A percentile compares a stretch with the other conserved stretches of the same genome.
phyloP scores from a whole-genome alignment of 2,329 filamentous ascomycete species.

The Monilinia polystroma region DNA sequence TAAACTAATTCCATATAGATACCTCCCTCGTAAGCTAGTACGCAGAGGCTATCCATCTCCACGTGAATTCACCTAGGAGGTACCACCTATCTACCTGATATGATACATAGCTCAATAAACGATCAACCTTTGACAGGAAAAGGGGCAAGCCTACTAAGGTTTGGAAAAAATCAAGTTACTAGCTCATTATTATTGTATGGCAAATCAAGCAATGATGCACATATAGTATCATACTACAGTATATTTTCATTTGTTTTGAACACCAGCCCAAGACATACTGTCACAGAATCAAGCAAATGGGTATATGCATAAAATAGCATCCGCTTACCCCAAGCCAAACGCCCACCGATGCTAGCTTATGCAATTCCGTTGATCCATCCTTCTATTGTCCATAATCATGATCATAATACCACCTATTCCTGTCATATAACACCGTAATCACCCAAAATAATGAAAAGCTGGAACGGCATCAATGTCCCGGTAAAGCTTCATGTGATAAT shows the following conservation, averaged over 20 bases:
- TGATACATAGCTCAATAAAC: too few relatives aligned
- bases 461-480: slow-evolving; percentile 18
- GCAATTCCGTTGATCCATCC: slow-evolving; percentile 2
- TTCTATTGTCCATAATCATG: too few relatives aligned
- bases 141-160: neutral
- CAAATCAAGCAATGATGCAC: neutral
- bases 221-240: neutral
- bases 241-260: neutral
- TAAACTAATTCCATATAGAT: too few relatives aligned
- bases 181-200: neutral
- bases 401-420: neutral
- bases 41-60: neutral
- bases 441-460: neutral
- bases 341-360: slow-evolving; percentile 17
- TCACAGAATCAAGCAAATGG: slow-evolving; percentile 29
- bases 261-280: neutral
- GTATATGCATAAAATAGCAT: slow-evolving; percentile 27
- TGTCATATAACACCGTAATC: neutral
- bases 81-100: too few relatives aligned
- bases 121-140: neutral
- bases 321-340: slow-evolving; percentile 23
- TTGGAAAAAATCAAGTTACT: neutral
- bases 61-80: neutral
- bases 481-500: slow-evolving; percentile 34
- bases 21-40: too few relatives aligned